Evolutionary conservation across 352 stramenopile species (phyloP).

Genomic region (Blastocystis hominis): DNA sequence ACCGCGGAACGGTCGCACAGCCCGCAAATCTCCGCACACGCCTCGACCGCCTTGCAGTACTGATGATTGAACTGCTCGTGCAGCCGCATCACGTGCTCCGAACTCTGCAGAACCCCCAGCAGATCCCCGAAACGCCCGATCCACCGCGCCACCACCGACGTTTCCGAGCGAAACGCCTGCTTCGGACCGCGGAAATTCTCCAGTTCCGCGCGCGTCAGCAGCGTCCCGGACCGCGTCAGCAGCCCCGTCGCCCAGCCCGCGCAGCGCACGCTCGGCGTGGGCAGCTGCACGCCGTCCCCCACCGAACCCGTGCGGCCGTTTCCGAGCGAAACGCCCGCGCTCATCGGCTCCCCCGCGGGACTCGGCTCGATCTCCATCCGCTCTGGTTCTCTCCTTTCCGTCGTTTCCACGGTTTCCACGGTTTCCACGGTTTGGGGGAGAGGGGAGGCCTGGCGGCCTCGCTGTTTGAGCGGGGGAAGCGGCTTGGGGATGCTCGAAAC

Average conservation of each 20-base stretch:
- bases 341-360: background rate
- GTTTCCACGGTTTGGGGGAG: background rate
- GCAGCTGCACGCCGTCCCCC: background rate
- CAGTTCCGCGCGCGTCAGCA: background rate
- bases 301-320: background rate
- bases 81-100: background rate
- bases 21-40: slow-evolving; percentile 8
- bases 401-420: background rate
- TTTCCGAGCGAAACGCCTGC: background rate
- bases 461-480: background rate
- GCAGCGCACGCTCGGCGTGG: background rate
- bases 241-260: background rate
- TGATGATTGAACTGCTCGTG: background rate
- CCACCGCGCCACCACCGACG: background rate
- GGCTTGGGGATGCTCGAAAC: slow-evolving; percentile 34
- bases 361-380: background rate
- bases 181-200: background rate
- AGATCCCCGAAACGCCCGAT: background rate
- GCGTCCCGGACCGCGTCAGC: background rate
- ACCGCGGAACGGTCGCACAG: background rate
- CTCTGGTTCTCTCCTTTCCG: background rate
- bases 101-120: background rate
- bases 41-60: background rate
- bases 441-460: background rate
- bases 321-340: background rate